Conservation (phyloP, 2,329 filamentous ascomycete species). For the Kalaharituber pfeilii region DNA sequence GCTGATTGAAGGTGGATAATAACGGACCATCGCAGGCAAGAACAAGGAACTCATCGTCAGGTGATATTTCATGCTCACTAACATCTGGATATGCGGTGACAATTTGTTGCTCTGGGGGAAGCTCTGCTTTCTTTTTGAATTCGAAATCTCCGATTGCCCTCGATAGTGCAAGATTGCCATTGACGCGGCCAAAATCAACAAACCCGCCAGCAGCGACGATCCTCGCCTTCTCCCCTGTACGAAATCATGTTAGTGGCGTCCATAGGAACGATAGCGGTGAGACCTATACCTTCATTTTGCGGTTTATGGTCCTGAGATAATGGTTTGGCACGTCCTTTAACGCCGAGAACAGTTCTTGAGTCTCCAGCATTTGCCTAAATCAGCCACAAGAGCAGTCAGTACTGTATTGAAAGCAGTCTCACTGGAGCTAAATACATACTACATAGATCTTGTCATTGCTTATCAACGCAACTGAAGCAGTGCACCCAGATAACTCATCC, state of each 20-base stretch:
- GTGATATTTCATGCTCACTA: constrained; percentile 69
- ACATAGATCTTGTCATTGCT: constrained; percentile 86
- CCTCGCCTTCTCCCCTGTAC: constrained; percentile 73
- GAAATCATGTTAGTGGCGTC: neutral
- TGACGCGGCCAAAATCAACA: constrained; percentile 95
- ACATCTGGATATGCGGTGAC: constrained; percentile 95
- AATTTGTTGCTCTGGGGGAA: constrained; percentile 95
- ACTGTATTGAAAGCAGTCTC: neutral
- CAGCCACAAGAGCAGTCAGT: too few species aligned
- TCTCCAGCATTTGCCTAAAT: constrained; percentile 94
- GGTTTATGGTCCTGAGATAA: constrained; percentile 99
- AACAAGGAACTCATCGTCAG: constrained; percentile 90
- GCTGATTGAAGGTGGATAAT: neutral
- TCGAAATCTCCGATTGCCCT: constrained; percentile 98
- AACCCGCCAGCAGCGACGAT: constrained; percentile 94
- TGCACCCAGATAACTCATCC: constrained; percentile 95
- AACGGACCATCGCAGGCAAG: constrained; percentile 69
- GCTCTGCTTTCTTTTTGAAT: constrained; percentile 97
- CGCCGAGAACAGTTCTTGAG: constrained; percentile 82
- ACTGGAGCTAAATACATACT: constrained; percentile 38
- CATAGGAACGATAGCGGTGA: neutral
- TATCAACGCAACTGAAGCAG: constrained; percentile 77
- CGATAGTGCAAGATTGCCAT: constrained; percentile 90
- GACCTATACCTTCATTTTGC: constrained; percentile 66
- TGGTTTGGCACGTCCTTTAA: constrained; percentile 93